Percentiles rank a stretch among this genome's conserved stretches.
phyloP scores from a whole-genome alignment of 139 green algal species.

The Medakamo hakoo region DNA sequence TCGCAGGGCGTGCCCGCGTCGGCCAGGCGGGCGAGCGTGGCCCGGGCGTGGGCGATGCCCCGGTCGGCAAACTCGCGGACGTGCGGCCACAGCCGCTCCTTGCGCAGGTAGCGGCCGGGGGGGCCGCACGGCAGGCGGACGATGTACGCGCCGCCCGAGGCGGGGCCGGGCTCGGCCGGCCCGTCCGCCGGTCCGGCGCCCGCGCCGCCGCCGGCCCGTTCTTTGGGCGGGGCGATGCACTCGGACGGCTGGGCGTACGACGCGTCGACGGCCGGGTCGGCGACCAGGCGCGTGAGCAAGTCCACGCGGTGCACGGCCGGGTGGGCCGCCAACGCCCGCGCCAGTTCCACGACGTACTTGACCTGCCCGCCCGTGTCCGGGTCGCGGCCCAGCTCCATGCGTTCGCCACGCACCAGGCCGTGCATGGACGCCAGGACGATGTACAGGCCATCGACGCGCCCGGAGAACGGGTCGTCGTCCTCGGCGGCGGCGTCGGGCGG shows the following conservation, averaged over 20 bases:
- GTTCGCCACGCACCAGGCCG: conserved; percentile 69
- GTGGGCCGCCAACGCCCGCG: conserved; percentile 61
- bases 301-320: conserved; percentile 83
- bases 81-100: conserved; percentile 85
- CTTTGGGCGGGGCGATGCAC: conserved; percentile 31
- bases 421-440: conserved; percentile 75
- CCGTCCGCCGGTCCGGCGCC: too few relatives aligned
- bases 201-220: too few relatives aligned
- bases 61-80: conserved; percentile 79
- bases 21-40: conserved; percentile 32
- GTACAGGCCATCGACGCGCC: conserved; percentile 51
- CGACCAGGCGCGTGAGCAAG: conserved; percentile 75
- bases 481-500: background rate
- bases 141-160: conserved; percentile 74
- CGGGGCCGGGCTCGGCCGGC: too few relatives aligned
- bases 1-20: conserved; percentile 40
- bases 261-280: conserved; percentile 38
- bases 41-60: conserved; percentile 40
- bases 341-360: conserved; percentile 91
- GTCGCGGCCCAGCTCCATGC: conserved; percentile 87
- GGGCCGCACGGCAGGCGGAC: conserved; percentile 68
- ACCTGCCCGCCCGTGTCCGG: conserved; percentile 80
- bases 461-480: background rate
- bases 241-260: conserved; percentile 60
- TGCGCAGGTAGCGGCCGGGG: conserved; percentile 51